Percentiles rank a stretch among this genome's conserved stretches.
Evolutionary conservation across 176 grass and related monocot genomes (phyloP).

Genomic region (Poa annua): DNA sequence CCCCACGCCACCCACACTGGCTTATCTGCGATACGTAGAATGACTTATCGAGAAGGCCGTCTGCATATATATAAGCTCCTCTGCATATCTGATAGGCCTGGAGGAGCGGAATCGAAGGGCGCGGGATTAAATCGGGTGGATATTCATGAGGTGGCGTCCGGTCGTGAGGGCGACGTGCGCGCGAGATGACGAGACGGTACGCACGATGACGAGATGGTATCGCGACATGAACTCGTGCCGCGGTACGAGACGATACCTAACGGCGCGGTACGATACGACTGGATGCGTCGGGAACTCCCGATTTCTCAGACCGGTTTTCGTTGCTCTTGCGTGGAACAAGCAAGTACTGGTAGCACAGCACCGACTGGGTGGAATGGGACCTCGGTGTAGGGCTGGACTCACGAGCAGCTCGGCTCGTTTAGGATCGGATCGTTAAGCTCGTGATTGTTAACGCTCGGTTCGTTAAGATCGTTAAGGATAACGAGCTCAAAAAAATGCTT

Average conservation of each 20-base stretch:
- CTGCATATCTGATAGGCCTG: neutral
- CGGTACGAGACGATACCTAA: neutral
- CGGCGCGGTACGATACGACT: neutral
- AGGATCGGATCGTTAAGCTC: no score
- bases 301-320: conserved; percentile 12
- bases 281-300: neutral
- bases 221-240: neutral
- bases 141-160: conserved; percentile 69
- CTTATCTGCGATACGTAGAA: conserved; percentile 57
- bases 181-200: neutral
- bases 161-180: conserved; percentile 56
- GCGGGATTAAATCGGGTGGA: conserved; percentile 64
- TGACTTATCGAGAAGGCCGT: fast-evolving
- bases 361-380: conserved; percentile 8
- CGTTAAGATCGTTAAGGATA: no score
- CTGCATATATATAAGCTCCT: fast-evolving
- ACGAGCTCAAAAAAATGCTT: no score
- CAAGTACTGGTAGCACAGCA: neutral
- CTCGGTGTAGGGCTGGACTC: no score
- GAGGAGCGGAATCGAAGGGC: conserved; percentile 60
- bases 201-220: neutral
- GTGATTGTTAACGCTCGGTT: no score
- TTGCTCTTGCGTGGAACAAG: neutral
- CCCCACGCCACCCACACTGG: conserved; percentile 52
- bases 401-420: no score